Evolutionary conservation across 768 basidiomycete species (phyloP), one percentile per base, ranked within the genome.

Genomic region (Naganishia vishniacii): DNA sequence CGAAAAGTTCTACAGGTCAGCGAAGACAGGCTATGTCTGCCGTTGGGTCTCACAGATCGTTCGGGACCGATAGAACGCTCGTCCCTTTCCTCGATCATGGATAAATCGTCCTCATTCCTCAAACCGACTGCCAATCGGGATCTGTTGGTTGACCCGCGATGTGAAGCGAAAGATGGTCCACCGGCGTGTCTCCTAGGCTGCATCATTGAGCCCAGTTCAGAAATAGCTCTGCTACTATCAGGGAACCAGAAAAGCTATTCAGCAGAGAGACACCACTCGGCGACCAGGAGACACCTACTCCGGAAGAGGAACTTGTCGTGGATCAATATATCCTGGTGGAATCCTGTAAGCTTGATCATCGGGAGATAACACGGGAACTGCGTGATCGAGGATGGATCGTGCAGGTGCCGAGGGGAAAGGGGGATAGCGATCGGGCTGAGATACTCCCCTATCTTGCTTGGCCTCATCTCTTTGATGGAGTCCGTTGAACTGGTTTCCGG

Each of bases 91-190:
- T 71, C 66, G 23, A 73, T 72, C 48, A 69, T 66, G 2, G 69
- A 65, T 20, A 74, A 56, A 16, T 69, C 67, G 18, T 69, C 74
- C 20, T 70, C 74, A 16, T 68, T 67, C 20, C 75, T 58, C 26
- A 75, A 40, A 4, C 69, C 72, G 26, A 72, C 74, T 6, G 75
- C 75, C 3, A 77, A 51, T 37, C 73, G 59, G 3, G 71, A 72
- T 48, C 75, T 23, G 6, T 61, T 47, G 23, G 67, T 47, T 28
- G 25, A 42, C 2, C 26, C 62, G 3, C 40, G 29, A 13, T 59
- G 47, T 26, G 64, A 65, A 0, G 65, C 63, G 26, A 66, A 67
- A 32, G 69, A 56, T 5, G 70, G 67, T 4, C 49, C 47, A 8
- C 20, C 29, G n/a, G 64, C 45, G 0, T 48, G 62, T 45, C 62